Evolutionary conservation across 2,329 filamentous ascomycete genomes (phyloP).

Genomic region (Stagonosporopsis chrysanthemi): DNA sequence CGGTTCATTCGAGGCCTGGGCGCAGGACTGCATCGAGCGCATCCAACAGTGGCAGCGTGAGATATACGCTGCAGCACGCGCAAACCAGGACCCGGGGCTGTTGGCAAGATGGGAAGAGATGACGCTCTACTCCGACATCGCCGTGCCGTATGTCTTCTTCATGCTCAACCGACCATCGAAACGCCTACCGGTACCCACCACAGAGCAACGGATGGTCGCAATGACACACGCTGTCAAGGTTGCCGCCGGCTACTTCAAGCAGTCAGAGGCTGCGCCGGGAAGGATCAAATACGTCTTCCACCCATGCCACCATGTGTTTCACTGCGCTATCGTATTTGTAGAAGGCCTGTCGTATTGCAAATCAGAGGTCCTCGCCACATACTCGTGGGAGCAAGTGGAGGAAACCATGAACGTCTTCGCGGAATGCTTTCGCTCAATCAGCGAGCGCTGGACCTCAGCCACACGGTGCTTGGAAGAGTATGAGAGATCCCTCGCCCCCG

Average conservation of each 20-base stretch:
- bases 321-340: slow-evolving; percentile 43
- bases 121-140: slow-evolving; percentile 46
- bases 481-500: slow-evolving; percentile 38
- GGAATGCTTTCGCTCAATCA: slow-evolving; percentile 44
- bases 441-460: slow-evolving; percentile 47
- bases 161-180: slow-evolving; percentile 42
- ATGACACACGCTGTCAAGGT: slow-evolving; percentile 41
- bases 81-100: slow-evolving; percentile 39
- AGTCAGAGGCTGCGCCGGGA: slow-evolving; percentile 43
- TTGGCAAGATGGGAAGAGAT: slow-evolving; percentile 46
- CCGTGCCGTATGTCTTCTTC: slow-evolving; percentile 41
- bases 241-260: slow-evolving; percentile 44
- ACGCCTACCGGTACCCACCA: slow-evolving; percentile 36
- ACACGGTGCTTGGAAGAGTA: slow-evolving; percentile 46
- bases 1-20: slow-evolving; percentile 40
- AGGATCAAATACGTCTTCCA: slow-evolving; percentile 51
- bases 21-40: slow-evolving; percentile 32
- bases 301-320: slow-evolving; percentile 47
- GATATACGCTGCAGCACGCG: slow-evolving; percentile 36
- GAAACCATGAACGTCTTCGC: slow-evolving; percentile 43
- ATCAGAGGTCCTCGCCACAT: slow-evolving; percentile 39
- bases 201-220: slow-evolving; percentile 38
- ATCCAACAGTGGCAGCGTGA: slow-evolving; percentile 44
- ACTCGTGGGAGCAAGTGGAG: slow-evolving; percentile 37
- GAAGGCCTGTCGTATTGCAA: slow-evolving; percentile 43